Percentiles rank a stretch among this genome's conserved stretches.
These are phyloP conservation scores for Linderniella brevidens DNA, from an alignment of 257 asterid genomes.

Conservation along the genomic window DNA sequence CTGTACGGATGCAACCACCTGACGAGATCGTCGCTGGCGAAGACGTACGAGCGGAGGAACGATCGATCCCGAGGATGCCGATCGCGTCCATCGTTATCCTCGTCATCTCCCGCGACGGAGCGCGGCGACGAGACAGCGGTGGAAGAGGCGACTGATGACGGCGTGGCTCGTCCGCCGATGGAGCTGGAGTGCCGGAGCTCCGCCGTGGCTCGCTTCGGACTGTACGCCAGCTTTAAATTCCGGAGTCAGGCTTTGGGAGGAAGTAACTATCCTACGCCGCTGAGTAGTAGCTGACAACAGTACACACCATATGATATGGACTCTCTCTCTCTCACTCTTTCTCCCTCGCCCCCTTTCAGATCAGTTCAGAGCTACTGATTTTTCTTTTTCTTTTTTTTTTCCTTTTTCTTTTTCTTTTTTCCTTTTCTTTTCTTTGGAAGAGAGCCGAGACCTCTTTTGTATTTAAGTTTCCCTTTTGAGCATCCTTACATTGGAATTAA, in stretches of 20 bases:
- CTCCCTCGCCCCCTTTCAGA: too few relatives aligned
- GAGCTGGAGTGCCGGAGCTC: constrained; percentile 99
- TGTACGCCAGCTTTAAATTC: constrained; percentile 68
- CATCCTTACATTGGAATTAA: too few relatives aligned
- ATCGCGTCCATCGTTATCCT: constrained; percentile 47
- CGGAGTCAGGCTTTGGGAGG: background rate
- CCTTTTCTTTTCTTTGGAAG: too few relatives aligned
- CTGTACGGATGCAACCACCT: constrained; percentile 30
- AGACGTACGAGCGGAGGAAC: constrained; percentile 30
- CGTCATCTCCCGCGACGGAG: constrained; percentile 13
- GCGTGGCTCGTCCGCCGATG: constrained; percentile 47
- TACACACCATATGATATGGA: too few relatives aligned
- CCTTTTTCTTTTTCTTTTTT: too few relatives aligned
- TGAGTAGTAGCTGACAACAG: background rate
- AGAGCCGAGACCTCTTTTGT: too few relatives aligned
- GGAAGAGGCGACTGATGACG: constrained; percentile 29
- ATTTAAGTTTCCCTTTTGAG: too few relatives aligned
- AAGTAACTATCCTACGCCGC: background rate
- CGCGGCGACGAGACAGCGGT: constrained; percentile 42
- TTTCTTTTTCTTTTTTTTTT: too few relatives aligned
- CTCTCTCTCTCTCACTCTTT: too few relatives aligned
- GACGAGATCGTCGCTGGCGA: constrained; percentile 38
- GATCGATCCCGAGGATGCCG: constrained; percentile 76
- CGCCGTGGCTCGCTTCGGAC: constrained; percentile 97
- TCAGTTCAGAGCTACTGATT: too few relatives aligned